Evolutionary conservation across 768 basidiomycete genomes (phyloP), one percentile per base, ranked within the genome.

Genomic region (Scleroderma citrinum): DNA sequence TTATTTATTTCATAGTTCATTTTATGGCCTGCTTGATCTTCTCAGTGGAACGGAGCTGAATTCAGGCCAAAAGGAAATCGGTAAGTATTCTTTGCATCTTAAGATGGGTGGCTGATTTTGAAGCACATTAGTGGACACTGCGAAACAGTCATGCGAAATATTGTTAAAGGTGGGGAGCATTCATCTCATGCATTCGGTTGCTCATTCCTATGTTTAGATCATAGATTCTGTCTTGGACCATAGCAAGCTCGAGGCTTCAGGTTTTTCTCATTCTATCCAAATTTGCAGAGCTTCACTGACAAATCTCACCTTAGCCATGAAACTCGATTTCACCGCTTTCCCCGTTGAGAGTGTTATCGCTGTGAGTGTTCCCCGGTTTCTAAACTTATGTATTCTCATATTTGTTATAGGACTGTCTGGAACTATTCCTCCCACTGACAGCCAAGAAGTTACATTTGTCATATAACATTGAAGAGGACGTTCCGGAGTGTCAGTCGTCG

Each of bases 201-300:
- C 23, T 16, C 29, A 26, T 10, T 32, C 17, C 14, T n/a, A 13
- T 5, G 30, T 43, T 11, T 47, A 86, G 83, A 87, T 87, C 60
- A 87, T 88, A 56, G 83, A 87, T 62, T 84, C 82, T 2, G 85
- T 88, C 43, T 64, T 88, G 54, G 86, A 88, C 59, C 87, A 87
- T 65, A 85, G 83, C 65, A 88, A 88, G 61, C 68, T 87, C 2
- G 86, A 88, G 60, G 86, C 85, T 17, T 85, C 82, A 42, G 82
- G 83, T 79, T 56, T 43, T 60, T 50, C n/a, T 32, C 41, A 1
- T 44, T 11, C 20, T 23, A 34, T 7, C 29, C 16, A 44, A 24
- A 11, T 31, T 2, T 14, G 26, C 26, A 8, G 29, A n/a, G 7
- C 3, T 39, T 31, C 39, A n/a, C 17, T n/a, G 21, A 48, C 14